These are phyloP conservation scores for Fusarium napiforme DNA, from an alignment of 2,329 filamentous ascomycete genomes.

Conservation along the genomic window DNA sequence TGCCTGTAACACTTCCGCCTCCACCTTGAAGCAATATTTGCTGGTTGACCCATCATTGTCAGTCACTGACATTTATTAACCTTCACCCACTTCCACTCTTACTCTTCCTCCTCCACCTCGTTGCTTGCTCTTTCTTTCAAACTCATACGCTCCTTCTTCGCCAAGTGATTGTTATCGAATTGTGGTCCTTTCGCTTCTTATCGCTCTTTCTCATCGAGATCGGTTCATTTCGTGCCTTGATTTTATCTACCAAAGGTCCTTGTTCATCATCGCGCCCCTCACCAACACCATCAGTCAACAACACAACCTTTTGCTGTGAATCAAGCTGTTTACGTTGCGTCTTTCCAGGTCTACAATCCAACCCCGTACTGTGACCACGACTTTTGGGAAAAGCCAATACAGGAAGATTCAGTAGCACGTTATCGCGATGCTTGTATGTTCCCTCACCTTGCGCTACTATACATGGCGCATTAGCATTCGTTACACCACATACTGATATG, in stretches of 20 bases:
- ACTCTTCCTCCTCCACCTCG: not conserved
- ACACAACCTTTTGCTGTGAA: slow-evolving; percentile 7
- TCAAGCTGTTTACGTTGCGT: slow-evolving; percentile 7
- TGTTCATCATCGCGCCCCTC: not conserved
- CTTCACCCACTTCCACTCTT: slow-evolving; percentile 4
- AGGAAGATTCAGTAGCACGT: slow-evolving; percentile 8
- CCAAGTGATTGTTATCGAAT: slow-evolving; percentile 9
- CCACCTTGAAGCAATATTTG: slow-evolving; percentile 8
- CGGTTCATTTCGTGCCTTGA: slow-evolving; percentile 12
- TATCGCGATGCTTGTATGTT: slow-evolving; percentile 45
- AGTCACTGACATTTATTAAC: slow-evolving; percentile 8
- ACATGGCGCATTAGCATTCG: not conserved
- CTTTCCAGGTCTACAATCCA: not conserved
- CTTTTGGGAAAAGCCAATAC: slow-evolving; percentile 18
- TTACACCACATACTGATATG: slow-evolving; percentile 25
- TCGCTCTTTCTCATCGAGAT: slow-evolving; percentile 36
- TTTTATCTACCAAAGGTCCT: not conserved
- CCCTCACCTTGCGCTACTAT: not conserved
- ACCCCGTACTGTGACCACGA: slow-evolving; percentile 2
- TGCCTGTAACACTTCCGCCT: slow-evolving; percentile 10
- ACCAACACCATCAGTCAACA: slow-evolving; percentile 9
- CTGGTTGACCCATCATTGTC: slow-evolving; percentile 7
- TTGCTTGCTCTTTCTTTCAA: slow-evolving; percentile 16
- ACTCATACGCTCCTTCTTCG: slow-evolving; percentile 33
- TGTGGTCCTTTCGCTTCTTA: slow-evolving; percentile 36